Base-by-base conservation (phyloP, 1,284 basidiomycete species). In the Tausonia pullulans region DNA sequence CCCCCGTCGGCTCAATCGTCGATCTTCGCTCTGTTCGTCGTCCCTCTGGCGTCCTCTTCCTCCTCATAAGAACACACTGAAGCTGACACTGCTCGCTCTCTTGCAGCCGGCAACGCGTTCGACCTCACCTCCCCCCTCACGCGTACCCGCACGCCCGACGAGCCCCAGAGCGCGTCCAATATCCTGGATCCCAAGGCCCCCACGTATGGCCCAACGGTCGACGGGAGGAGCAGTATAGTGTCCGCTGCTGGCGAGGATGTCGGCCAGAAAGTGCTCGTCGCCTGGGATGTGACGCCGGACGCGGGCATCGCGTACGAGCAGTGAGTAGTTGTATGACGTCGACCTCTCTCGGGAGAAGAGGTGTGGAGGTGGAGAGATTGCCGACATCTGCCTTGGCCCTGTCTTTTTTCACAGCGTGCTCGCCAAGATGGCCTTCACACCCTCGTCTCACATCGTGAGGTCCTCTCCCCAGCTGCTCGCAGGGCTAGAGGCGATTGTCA, bases 171-270 rank as follows among this genome's bases (percentile, higher is more conserved):
- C 8, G 55, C 62, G 8, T 27, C 44, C 1, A 40, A 58, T 13
- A 57, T 63, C 43, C 16, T 40, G 7, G 62, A 63, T 58, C 62
- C 62, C 11, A 57, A 58, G n/a, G 3, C 51, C 27, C 62, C 62
- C 3, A 58, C 62, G 46, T 63, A 56, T 16, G 62, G 62, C 16
- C 44, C 16, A 41, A 63, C 55, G 13, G 11, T 58, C 14, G 45
- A 45, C 14, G 16, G 27, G 27, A 27, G 27, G 27, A 27, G 27
- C 27, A 27, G 27, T 27, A 27, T 27, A 27, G 27, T 27, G 14
- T 27, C 46, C 43, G 48, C 43, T 16, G 43, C 39, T 6, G 53
- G 41, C 27, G 53, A 48, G 45, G 44, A 16, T 7, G 53, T 55
- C 10, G 61, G 61, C 4, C 41, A 55, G 49, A 43, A 27, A 6